phyloP scores from a whole-genome alignment of 106 monocot species.

The Acorus gramineus region DNA sequence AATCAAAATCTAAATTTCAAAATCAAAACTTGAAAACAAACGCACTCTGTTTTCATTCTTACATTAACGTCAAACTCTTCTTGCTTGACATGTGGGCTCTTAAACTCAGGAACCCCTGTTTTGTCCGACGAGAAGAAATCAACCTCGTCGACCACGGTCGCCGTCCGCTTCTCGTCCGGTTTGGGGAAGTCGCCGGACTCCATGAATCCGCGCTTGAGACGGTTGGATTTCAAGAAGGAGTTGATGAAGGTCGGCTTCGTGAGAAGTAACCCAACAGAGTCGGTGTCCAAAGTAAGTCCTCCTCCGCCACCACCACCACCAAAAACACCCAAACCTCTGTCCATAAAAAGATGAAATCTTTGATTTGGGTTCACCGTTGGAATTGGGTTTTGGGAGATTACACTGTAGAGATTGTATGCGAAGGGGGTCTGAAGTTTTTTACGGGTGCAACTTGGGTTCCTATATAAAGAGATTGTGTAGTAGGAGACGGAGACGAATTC shows the following conservation, averaged over 20 bases:
- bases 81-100: slow-evolving; percentile 26
- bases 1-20: neutral
- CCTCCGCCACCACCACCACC: slow-evolving; percentile 6
- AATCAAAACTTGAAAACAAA: neutral
- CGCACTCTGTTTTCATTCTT: slow-evolving; percentile 7
- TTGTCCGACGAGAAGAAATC: slow-evolving; percentile 80
- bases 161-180: neutral
- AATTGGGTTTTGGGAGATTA: neutral
- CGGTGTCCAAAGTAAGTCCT: slow-evolving; percentile 6
- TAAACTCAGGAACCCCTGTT: slow-evolving; percentile 9
- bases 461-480: slow-evolving; percentile 20
- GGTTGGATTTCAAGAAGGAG: slow-evolving; percentile 3
- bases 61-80: slow-evolving; percentile 55
- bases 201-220: neutral
- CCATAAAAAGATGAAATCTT: slow-evolving; percentile 14
- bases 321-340: neutral
- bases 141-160: slow-evolving; percentile 36
- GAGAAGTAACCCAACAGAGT: neutral
- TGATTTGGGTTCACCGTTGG: neutral
- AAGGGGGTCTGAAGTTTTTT: slow-evolving; percentile 25
- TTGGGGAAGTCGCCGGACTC: neutral
- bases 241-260: neutral
- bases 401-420: neutral
- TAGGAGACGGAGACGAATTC: no score
- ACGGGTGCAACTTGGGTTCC: slow-evolving; percentile 14